These are phyloP conservation scores for Glomus cerebriforme DNA, from an alignment of 192 early-diverging fungal species.

Conservation along the genomic window DNA sequence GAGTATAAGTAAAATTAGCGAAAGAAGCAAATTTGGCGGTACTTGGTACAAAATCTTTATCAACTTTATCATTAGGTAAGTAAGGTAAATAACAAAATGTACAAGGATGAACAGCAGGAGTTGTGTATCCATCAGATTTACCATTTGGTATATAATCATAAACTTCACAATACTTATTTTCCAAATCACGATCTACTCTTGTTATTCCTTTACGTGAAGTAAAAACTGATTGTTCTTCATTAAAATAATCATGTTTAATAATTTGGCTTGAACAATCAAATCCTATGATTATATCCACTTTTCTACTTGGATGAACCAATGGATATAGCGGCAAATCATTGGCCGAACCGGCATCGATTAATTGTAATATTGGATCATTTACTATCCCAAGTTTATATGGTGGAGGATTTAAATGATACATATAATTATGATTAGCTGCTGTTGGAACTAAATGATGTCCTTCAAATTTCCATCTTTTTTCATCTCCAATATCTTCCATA, in stretches of 20 bases:
- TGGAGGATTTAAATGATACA: constrained; percentile 20
- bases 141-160: constrained; percentile 24
- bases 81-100: constrained; percentile 68
- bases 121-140: neutral
- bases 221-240: constrained; percentile 7
- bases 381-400: constrained; percentile 7
- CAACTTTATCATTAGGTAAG: constrained; percentile 58
- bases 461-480: constrained; percentile 20
- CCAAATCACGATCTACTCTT: neutral
- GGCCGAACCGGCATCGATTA: constrained; percentile 80
- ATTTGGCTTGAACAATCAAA: constrained; percentile 52
- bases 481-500: constrained; percentile 6
- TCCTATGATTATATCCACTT: constrained; percentile 72
- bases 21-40: constrained; percentile 66
- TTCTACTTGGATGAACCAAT: constrained; percentile 61
- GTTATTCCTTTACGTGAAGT: constrained; percentile 2
- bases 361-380: neutral
- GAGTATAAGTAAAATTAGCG: constrained; percentile 68
- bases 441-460: constrained; percentile 17
- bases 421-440: neutral
- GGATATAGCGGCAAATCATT: constrained; percentile 83
- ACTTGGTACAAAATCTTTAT: constrained; percentile 63
- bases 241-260: constrained; percentile 5
- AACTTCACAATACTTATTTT: constrained; percentile 20
- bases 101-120: constrained; percentile 38